These are phyloP conservation scores for Talaromyces sp. DNA, from an alignment of 2,329 filamentous ascomycete genomes.

Conservation along the genomic window DNA sequence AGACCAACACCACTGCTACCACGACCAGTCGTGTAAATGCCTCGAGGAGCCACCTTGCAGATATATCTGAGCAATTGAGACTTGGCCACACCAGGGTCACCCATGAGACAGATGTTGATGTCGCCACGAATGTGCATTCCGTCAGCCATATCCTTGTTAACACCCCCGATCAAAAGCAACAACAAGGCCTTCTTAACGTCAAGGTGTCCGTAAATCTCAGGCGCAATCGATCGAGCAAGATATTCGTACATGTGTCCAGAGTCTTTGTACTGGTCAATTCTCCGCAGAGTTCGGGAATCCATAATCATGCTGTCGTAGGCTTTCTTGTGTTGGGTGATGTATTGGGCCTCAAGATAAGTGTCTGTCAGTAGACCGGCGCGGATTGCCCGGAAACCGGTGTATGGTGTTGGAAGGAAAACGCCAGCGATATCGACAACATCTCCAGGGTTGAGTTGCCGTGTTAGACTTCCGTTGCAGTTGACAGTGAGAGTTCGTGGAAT, in stretches of 20 bases:
- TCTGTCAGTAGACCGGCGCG: slow-evolving; percentile 93
- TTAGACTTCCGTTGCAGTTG: slow-evolving; percentile 80
- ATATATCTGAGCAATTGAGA: slow-evolving; percentile 98
- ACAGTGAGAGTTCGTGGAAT: slow-evolving; percentile 90
- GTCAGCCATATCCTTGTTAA: slow-evolving; percentile 93
- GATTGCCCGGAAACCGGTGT: slow-evolving; percentile 98
- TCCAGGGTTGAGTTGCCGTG: slow-evolving; percentile 83
- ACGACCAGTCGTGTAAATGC: slow-evolving; percentile 78
- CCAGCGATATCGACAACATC: slow-evolving; percentile 92
- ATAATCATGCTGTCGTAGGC: slow-evolving; percentile 90
- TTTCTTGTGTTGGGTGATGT: slow-evolving; percentile 95
- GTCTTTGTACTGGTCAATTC: slow-evolving; percentile 79
- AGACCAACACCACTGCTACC: slow-evolving; percentile 77
- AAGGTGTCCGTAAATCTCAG: slow-evolving; percentile 92
- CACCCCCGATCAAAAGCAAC: slow-evolving; percentile 91
- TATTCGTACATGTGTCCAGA: slow-evolving; percentile 94
- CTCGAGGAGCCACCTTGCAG: slow-evolving; percentile 91
- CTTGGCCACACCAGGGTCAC: slow-evolving; percentile 98
- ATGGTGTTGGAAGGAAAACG: slow-evolving; percentile 94
- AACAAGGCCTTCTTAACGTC: slow-evolving; percentile 98
- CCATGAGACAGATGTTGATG: slow-evolving; percentile 98
- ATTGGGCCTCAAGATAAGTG: slow-evolving; percentile 92
- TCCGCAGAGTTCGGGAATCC: slow-evolving; percentile 71
- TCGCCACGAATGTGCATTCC: slow-evolving; percentile 99
- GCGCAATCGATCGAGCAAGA: slow-evolving; percentile 90